Percentiles rank a stretch among this genome's conserved stretches.
Evolutionary conservation across 345 rosid genomes (phyloP).

Genomic region (Eucalyptus regnans): DNA sequence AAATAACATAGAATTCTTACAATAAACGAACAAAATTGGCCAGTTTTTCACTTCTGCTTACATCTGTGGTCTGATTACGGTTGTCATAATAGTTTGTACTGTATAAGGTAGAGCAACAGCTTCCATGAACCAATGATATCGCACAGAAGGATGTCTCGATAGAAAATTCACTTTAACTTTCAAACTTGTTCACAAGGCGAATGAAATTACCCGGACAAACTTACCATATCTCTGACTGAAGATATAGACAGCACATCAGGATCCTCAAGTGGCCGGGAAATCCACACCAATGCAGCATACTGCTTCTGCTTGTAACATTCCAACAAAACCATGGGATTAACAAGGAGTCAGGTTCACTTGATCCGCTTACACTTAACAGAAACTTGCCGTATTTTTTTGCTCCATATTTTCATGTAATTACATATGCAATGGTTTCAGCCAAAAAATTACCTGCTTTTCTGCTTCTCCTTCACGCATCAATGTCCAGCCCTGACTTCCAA

Average conservation of each 20-base stretch:
- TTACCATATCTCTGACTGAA: constrained; percentile 57
- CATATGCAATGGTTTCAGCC: neutral
- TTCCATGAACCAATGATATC: neutral
- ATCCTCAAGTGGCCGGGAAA: constrained; percentile 77
- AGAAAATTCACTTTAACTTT: neutral
- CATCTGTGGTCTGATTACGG: neutral
- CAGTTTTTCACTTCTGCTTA: neutral
- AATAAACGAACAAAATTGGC: neutral
- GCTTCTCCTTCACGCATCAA: constrained; percentile 98
- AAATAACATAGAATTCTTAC: neutral
- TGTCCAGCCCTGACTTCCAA: constrained; percentile 68
- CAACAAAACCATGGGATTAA: neutral
- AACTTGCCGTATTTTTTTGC: neutral
- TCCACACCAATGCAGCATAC: constrained; percentile 92
- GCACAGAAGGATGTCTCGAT: neutral
- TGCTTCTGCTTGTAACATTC: constrained; percentile 52
- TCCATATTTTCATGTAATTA: neutral
- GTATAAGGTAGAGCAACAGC: neutral
- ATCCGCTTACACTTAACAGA: neutral
- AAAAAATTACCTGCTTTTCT: constrained; percentile 65
- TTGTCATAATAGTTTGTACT: neutral
- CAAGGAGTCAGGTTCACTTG: neutral
- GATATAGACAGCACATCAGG: constrained; percentile 41
- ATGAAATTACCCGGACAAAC: neutral
- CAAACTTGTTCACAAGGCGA: neutral